Base-by-base conservation (phyloP, 2,329 filamentous ascomycete genomes). In the Cladosporium sp. region DNA sequence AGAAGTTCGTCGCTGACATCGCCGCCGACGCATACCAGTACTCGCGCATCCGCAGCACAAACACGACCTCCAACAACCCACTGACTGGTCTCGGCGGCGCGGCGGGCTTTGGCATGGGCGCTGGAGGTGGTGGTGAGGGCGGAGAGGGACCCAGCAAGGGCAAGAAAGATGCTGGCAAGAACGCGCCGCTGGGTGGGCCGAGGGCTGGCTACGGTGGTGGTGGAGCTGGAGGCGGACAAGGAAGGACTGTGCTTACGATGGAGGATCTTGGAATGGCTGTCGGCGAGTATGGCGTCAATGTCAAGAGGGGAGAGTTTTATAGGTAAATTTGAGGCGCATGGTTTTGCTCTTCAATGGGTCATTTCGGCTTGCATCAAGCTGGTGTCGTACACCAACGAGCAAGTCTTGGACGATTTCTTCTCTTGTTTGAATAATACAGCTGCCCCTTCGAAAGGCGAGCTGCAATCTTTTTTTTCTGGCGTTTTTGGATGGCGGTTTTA, bases 191-290 rank as follows among this genome's bases (percentile, higher is more conserved):
- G 5, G 82, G 82, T 37, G 80, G 81, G 16, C 81, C 81, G 67
- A 74, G 82, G 57, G 79, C 81, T 12, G 81, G 87, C 71, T 76
- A 80, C 90, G 69, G 92, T 89, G 95, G 94, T 69, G 94, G 94
- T 71, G 93, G 93, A 0, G 91, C 93, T 74, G 93, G 93, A 31
- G 91, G 92, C 1, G 91, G 89, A 64, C 92, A 96, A 81, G 96
- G 96, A 69, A 86, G 93, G 69, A 97, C 95, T 21, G 94, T 99
- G 64, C 83, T 99, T 68, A 98, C 95, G 0, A 98, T 99, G 95
- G 95, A 99, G 80, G 95, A 99, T 78, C 79, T 99, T 73, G 95
- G 95, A 18, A 98, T 98, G 93, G 95, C 95, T 1, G 94, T 98
- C 33, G 91, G 91, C 35, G 95, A 99, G 83, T 99, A 98, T 77